Conservation (phyloP, 2,329 filamentous ascomycete genomes). For the Lasiodiplodia gonubiensis region DNA sequence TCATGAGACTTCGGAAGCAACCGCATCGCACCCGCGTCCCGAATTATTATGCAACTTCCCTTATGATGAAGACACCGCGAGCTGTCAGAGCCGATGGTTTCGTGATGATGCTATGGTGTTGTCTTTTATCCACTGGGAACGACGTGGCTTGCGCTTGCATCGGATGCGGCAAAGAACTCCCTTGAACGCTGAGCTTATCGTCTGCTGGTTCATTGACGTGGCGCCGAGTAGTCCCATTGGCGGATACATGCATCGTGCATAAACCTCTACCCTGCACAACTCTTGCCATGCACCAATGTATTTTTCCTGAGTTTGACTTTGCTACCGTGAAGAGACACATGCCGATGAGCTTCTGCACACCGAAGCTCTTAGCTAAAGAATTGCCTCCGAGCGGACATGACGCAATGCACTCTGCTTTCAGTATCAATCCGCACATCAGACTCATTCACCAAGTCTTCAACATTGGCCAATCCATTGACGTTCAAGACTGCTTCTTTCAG, state of each 20-base stretch:
- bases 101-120: not conserved
- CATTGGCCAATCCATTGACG: not conserved
- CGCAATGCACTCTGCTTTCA: not conserved
- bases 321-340: not conserved
- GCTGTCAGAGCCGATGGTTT: not conserved
- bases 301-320: not conserved
- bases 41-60: not conserved
- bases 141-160: conserved; percentile 1
- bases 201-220: conserved; percentile 3
- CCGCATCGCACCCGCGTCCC: not conserved
- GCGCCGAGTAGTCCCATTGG: not conserved
- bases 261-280: not conserved
- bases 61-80: not conserved
- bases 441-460: not conserved
- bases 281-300: not conserved
- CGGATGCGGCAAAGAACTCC: conserved; percentile 8
- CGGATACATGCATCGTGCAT: not conserved
- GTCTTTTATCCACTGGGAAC: not conserved
- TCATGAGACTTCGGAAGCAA: conserved; percentile 13
- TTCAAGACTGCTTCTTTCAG: not conserved
- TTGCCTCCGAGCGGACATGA: conserved; percentile 6
- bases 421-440: not conserved
- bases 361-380: not conserved
- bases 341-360: not conserved
- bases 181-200: not conserved